These are phyloP conservation scores for Aspergillus brasiliensis DNA, from an alignment of 2,329 filamentous ascomycete species.

Conservation along the genomic window DNA sequence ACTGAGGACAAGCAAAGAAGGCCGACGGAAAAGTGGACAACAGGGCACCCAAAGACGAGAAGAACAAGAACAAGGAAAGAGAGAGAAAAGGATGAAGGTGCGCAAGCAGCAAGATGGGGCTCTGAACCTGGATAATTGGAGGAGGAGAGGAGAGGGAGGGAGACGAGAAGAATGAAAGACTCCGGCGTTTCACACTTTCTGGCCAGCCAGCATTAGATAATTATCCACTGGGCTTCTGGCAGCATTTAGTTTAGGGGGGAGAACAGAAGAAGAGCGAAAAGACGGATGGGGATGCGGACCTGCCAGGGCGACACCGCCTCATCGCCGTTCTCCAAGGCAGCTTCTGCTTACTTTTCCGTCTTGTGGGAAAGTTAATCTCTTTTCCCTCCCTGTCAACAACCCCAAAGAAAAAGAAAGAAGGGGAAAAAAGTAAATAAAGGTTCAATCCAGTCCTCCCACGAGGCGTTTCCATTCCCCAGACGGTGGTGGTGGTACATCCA, in stretches of 20 bases:
- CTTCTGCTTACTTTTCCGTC: neutral
- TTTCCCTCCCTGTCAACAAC: neutral
- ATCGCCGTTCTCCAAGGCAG: neutral
- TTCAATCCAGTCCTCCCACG: neutral
- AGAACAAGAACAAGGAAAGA: constrained; percentile 16
- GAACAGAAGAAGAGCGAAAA: neutral
- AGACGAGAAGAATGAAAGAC: constrained; percentile 20
- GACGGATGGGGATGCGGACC: neutral
- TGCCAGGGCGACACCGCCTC: constrained; percentile 11
- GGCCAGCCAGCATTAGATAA: constrained; percentile 27
- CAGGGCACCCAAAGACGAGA: constrained; percentile 11
- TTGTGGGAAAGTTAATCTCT: neutral
- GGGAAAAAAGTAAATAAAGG: neutral
- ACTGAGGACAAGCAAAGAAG: neutral
- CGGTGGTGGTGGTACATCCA: neutral
- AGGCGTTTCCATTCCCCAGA: neutral
- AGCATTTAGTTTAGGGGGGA: constrained; percentile 12
- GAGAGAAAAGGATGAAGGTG: constrained; percentile 10
- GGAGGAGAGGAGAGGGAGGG: constrained; percentile 9
- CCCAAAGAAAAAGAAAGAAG: neutral
- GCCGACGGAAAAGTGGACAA: neutral
- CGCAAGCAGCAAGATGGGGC: constrained; percentile 15
- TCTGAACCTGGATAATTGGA: constrained; percentile 5
- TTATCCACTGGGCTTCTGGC: constrained; percentile 11
- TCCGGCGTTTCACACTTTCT: constrained; percentile 28